Conservation (phyloP, 768 basidiomycete species). For the Mycena floridula region DNA sequence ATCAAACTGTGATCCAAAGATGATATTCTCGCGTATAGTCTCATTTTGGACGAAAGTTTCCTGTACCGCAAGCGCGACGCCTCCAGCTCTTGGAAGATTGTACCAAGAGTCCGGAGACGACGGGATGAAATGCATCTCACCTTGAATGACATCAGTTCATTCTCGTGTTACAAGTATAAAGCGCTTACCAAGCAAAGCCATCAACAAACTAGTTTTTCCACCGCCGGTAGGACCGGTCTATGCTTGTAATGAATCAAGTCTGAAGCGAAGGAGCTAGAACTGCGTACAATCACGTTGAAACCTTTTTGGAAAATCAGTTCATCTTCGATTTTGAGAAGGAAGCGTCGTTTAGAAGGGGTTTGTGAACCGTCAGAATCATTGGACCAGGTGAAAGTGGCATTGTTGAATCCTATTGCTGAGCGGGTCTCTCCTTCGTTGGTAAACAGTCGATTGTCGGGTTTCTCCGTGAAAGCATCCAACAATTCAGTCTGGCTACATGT, state of each 20-base stretch:
- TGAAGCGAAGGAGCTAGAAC: too few species aligned
- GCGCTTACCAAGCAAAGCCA: conserved; percentile 47
- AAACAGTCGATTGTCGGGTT: conserved; percentile 5
- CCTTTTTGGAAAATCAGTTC: conserved; percentile 48
- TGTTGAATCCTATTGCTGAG: conserved; percentile 42
- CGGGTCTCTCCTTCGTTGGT: conserved; percentile 1
- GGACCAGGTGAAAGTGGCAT: conserved; percentile 55
- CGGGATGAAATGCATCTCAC: conserved; percentile 64
- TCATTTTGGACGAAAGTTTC: conserved; percentile 85
- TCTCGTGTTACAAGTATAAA: background rate
- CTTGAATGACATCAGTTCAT: conserved; percentile 14
- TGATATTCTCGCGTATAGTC: conserved; percentile 76
- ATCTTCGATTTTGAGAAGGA: conserved; percentile 44
- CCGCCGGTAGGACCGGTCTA: too few species aligned
- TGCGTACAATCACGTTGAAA: conserved; percentile 53
- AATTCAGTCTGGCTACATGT: conserved; percentile 35
- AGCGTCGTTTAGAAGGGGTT: conserved; percentile 40
- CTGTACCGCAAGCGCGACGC: conserved; percentile 78
- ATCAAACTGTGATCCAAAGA: conserved; percentile 74
- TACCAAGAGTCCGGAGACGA: conserved; percentile 52
- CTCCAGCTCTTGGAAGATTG: conserved; percentile 59
- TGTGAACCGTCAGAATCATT: conserved; percentile 25
- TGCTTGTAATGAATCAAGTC: too few species aligned
- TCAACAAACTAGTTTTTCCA: conserved; percentile 60
- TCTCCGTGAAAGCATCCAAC: conserved; percentile 32